Conservation (phyloP, 179 eudicot species). For the Silene vulgaris region DNA sequence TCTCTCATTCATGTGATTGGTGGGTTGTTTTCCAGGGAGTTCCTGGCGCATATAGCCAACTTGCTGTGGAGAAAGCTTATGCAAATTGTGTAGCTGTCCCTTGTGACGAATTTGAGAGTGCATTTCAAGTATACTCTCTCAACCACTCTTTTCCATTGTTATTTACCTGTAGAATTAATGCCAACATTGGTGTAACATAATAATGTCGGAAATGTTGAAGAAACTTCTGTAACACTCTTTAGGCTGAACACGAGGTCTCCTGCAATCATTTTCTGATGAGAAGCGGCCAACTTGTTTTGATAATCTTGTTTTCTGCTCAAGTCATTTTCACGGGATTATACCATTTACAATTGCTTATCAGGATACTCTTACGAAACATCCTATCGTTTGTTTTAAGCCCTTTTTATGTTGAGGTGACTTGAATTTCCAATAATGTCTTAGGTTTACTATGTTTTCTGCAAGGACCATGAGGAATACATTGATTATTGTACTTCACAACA, state of each 20-base stretch:
- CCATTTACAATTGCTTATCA: no score
- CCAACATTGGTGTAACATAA: background rate
- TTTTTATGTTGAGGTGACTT: no score
- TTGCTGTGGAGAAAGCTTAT: conserved; percentile 68
- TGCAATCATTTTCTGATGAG: no score
- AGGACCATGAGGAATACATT: background rate
- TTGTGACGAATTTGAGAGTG: conserved; percentile 75
- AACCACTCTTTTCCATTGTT: background rate
- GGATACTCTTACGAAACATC: no score
- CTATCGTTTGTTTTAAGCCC: no score
- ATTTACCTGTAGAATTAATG: no score
- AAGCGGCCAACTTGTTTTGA: no score
- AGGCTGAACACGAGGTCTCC: background rate
- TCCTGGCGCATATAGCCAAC: conserved; percentile 69
- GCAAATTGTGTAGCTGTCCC: conserved; percentile 84
- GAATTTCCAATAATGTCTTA: background rate
- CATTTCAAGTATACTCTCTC: conserved; percentile 49
- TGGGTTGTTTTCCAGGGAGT: conserved; percentile 44
- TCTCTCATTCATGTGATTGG: background rate
- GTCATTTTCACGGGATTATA: no score
- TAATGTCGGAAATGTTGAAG: background rate
- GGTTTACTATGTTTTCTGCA: background rate
- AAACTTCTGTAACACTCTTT: background rate
- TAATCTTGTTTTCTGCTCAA: no score
- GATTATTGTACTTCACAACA: background rate